Evolutionary conservation across 768 basidiomycete species (phyloP).

Genomic region (Lactifluus volemus): DNA sequence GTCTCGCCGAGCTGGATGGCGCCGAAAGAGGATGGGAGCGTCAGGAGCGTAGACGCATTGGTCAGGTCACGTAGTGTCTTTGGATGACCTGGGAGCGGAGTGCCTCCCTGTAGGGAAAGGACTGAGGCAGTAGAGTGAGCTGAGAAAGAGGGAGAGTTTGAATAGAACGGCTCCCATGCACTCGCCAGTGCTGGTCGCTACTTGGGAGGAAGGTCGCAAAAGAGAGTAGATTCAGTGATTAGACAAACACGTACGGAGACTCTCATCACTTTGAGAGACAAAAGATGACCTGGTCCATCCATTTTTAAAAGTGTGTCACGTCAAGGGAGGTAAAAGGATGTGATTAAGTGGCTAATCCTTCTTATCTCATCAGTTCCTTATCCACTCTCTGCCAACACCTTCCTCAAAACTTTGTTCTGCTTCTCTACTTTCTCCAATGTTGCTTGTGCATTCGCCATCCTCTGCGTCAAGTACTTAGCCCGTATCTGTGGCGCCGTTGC

Average conservation of each 20-base stretch:
- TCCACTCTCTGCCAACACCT: conserved; percentile 36
- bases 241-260: conserved; percentile 56
- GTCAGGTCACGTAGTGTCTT: conserved; percentile 80
- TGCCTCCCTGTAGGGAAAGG: conserved; percentile 63
- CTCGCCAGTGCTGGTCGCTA: conserved; percentile 68
- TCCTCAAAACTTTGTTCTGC: conserved; percentile 62
- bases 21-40: conserved; percentile 77
- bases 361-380: not conserved
- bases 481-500: conserved; percentile 47
- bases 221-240: conserved; percentile 2
- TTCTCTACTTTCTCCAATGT: conserved; percentile 65
- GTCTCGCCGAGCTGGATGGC: conserved; percentile 85
- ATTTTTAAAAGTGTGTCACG: conserved; percentile 8
- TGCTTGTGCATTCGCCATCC: conserved; percentile 60
- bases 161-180: conserved; percentile 84
- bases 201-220: conserved; percentile 15
- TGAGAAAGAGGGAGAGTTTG: conserved; percentile 72
- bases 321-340: not conserved
- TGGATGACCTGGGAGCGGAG: conserved; percentile 65
- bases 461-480: conserved; percentile 58
- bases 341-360: too few species aligned
- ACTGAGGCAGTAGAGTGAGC: conserved; percentile 73
- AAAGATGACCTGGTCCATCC: conserved; percentile 54
- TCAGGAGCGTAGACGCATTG: conserved; percentile 68
- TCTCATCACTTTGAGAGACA: conserved; percentile 83